Conservation (phyloP, 2,329 filamentous ascomycete species). For the Phyllachora maydis region DNA sequence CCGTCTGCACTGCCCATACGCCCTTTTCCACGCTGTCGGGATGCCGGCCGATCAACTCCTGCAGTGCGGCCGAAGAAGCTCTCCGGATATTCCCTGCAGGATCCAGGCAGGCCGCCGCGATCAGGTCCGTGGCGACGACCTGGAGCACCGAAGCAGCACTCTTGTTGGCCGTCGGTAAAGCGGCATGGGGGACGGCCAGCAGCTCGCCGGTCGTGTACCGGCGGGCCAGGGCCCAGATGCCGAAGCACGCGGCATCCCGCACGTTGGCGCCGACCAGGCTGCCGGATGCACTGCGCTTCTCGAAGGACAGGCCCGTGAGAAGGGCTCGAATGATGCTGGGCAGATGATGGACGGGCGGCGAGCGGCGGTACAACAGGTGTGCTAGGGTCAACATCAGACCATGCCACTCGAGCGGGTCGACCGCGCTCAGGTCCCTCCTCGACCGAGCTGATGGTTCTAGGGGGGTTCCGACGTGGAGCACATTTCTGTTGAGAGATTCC, state of each 20-base stretch:
- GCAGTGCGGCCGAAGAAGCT: conserved; percentile 79
- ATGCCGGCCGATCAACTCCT: conserved; percentile 85
- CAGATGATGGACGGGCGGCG: conserved; percentile 51
- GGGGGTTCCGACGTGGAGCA: conserved; percentile 27
- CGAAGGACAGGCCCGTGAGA: conserved; percentile 64
- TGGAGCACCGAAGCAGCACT: conserved; percentile 41
- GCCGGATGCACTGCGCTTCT: conserved; percentile 74
- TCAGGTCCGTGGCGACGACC: conserved; percentile 59
- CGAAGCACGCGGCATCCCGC: conserved; percentile 87
- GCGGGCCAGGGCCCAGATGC: conserved; percentile 79
- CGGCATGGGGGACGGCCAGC: conserved; percentile 31
- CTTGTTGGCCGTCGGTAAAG: conserved; percentile 17
- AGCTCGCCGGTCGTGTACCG: conserved; percentile 71
- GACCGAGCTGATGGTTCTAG: conserved; percentile 11
- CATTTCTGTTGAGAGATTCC: conserved; percentile 40
- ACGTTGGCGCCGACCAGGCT: conserved; percentile 75
- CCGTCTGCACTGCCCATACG: conserved; percentile 68
- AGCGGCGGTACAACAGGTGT: conserved; percentile 69
- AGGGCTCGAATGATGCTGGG: conserved; percentile 57
- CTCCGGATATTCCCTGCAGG: conserved; percentile 83
- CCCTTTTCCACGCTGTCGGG: conserved; percentile 67
- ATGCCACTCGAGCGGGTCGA: conserved; percentile 77
- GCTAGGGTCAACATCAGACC: conserved; percentile 74
- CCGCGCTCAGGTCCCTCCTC: conserved; percentile 44
- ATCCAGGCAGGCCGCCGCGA: conserved; percentile 68